A percentile compares a stretch with the other conserved stretches of the same genome.
These are phyloP conservation scores for Penicillium odoratum DNA, from an alignment of 495 filamentous ascomycete species.

Conservation along the genomic window DNA sequence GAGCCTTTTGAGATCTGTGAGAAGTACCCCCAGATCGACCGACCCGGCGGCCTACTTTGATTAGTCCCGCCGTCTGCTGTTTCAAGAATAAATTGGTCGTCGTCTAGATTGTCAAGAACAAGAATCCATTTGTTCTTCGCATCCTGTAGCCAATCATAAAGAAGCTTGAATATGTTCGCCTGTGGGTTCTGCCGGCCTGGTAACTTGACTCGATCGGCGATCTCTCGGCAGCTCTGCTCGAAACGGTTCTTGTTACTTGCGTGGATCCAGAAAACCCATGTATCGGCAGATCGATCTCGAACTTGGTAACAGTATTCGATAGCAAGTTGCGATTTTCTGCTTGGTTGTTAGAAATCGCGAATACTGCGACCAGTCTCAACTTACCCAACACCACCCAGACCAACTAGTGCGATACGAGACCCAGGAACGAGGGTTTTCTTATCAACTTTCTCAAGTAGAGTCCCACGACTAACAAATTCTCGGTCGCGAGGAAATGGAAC, in stretches of 20 bases:
- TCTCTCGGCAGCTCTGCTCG: conserved; percentile 38
- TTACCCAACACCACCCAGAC: conserved; percentile 31
- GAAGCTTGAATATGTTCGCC: neutral
- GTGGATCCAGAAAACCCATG: conserved; percentile 27
- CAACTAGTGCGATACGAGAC: too few relatives aligned
- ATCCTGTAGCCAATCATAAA: conserved; percentile 3
- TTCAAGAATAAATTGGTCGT: conserved; percentile 29
- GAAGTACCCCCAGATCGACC: neutral
- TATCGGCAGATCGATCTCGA: neutral
- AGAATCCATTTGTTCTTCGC: conserved; percentile 17
- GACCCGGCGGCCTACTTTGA: neutral
- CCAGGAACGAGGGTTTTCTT: too few relatives aligned
- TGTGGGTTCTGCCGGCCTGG: neutral
- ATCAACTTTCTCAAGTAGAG: conserved; percentile 8
- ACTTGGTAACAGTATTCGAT: conserved; percentile 5
- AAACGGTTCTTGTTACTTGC: conserved; percentile 40
- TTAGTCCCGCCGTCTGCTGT: conserved; percentile 11
- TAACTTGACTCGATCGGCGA: conserved; percentile 40
- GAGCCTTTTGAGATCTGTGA: neutral
- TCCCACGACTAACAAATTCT: conserved; percentile 33
- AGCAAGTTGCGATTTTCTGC: conserved; percentile 2
- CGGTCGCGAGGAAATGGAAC: conserved; percentile 35
- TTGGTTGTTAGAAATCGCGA: neutral
- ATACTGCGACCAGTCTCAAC: conserved; percentile 10
- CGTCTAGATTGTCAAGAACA: conserved; percentile 17